Evolutionary conservation across 2,329 filamentous ascomycete genomes (phyloP), one percentile per base, ranked within the genome.

Genomic region (Fusarium incarnatum): DNA sequence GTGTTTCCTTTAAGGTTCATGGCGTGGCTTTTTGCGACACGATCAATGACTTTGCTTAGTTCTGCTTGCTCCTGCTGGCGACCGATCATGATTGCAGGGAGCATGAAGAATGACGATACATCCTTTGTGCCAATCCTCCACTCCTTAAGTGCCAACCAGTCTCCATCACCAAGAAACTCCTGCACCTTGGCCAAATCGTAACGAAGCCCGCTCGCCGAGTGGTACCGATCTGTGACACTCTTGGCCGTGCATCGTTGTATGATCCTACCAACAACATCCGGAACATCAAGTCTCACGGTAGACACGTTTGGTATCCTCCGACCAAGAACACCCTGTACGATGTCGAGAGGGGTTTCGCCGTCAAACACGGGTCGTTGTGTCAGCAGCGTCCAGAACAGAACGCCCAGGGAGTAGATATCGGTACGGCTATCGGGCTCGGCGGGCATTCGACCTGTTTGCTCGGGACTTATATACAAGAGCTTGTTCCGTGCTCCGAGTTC

Each of bases 221-320:
- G 92, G 77, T 98, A 98, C 16, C 95, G 89, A 61, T 98, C 94
- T 60, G 89, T 88, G 49, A 97, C 92, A 64, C 91, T 92, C 79
- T 97, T 97, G 64, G 94, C 90, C 0, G 94, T 97, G 87, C 97
- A 97, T 78, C 94, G 97, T 77, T 95, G 92, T 42, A 98, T 93
- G 45, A 98, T 92, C 32, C 88, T 87, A 2, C 92, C 92, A 44
- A 98, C 84, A 10, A 92, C 91, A 61, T 97, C 93, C 0, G 95
- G 95, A 8, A 97, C 85, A 76, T 98, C 95, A 64, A 94, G 86
- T 53, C 95, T 88, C 46, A 94, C 88, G 6, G 88, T 88, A 6
- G 93, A 93, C 11, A 96, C 90, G 40, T 89, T 89, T 7, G 92
- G 90, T 69, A 98, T 89, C 47, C 92, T 89, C 69, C 92, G 91